Evolutionary conservation across 2,329 filamentous ascomycete genomes (phyloP), one percentile per base, ranked within the genome.

Genomic region (Fusarium bulbicola): DNA sequence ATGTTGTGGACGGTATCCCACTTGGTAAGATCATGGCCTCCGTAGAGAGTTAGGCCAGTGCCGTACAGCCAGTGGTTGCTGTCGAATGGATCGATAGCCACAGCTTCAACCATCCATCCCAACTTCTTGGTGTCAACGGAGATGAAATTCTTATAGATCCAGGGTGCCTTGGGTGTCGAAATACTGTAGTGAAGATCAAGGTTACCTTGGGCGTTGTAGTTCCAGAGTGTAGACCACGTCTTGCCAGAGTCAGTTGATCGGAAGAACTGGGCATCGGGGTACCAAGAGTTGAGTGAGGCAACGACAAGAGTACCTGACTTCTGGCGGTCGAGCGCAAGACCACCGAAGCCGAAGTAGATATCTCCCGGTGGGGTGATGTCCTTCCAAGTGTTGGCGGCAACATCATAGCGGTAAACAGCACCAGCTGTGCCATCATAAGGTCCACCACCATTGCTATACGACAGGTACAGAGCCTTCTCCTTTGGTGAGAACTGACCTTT

Each of bases 11-110:
- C 77, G 1, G 83, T 82, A 62, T 89, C 87, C 88, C 88, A 89
- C 20, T 86, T 86, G 1, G 85, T 85, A n/a, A 89, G 79, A 65
- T 89, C 86, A 58, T 85, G 85, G 4, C 88, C 86, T 15, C 87
- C 87, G 42, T 85, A 88, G 49, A 89, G 79, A 1, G 86, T 88
- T n/a, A 85, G 78, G 6, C 89, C 88, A 0, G 89, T 91, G n/a
- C 86, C 87, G 64, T 90, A 91, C 0, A 90, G 80, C 87, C 87
- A 90, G 76, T 90, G 88, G 74, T 90, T 84, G 63, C 87, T 89
- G 73, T 91, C 87, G 32, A 85, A 83, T 1, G 89, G 89, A 74
- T 90, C 83, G 56, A 91, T 90, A 28, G 86, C 86, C 13, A 90
- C 78, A 1, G 85, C 81, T 74, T 90, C 89, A 14, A 90, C 87